Base-by-base conservation (phyloP, 768 basidiomycete species). In the Xerocomus spinulosus region DNA sequence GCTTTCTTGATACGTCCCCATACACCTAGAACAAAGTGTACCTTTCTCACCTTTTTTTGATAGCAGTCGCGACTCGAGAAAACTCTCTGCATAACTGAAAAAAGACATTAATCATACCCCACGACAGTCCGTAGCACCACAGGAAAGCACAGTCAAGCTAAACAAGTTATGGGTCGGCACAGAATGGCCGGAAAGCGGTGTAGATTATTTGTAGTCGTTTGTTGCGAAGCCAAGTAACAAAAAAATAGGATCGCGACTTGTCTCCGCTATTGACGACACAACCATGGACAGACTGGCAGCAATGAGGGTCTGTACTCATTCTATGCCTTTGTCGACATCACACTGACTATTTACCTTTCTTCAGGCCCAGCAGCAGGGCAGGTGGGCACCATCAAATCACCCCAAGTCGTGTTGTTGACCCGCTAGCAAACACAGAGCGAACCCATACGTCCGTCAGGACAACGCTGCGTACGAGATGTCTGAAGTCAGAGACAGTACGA, bases 281-380 rank as follows among this genome's bases (percentile, higher is more conserved):
- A 57, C 48, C 55, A 82, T 92, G 80, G 91, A 94, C 73, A 82
- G 92, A 77, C 79, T 94, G 55, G 91, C 88, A 59, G 87, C 85
- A 53, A 81, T 87, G 82, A 81, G 88, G 72, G 87, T 88, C 50
- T 49, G 81, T 65, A 3, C 32, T 23, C 14, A 2, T 9, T 42
- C 37, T 0, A 7, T 5, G 25, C 42, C 20, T 13, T 40, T 2
- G 3, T 37, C 8, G n/a, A 10, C 33, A 13, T 24, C 39, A 9
- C 38, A 29, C 54, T 63, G 26, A 61, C 3, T 38, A 9, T 29
- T 30, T 21, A 18, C 29, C 25, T 18, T 3, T 10, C 43, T 48
- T 23, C 53, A 87, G 84, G 85, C 85, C 40, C 87, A 87, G 57
- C 81, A 85, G 59, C 82, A 83, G 64, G 77, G 72, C 51, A 70